Percentiles rank a stretch among this genome's conserved stretches.
Conservation (phyloP, 257 asterid species). For the Cruciata laevipes region DNA sequence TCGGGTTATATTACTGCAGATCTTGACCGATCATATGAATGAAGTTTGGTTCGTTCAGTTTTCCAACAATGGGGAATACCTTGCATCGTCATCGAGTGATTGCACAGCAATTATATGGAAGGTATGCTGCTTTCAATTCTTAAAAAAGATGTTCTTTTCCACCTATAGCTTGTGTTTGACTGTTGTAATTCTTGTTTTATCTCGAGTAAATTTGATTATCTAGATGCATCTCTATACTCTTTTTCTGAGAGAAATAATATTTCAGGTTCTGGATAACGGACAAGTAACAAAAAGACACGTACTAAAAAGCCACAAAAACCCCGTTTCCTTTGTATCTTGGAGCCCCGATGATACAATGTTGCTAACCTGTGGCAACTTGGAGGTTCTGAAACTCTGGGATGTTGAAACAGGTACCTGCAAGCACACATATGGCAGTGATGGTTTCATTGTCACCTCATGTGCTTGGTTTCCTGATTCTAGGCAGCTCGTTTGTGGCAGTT, state of each 20-base stretch:
- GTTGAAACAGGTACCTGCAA: constrained; percentile 75
- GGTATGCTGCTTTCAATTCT: constrained; percentile 32
- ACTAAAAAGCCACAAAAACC: constrained; percentile 56
- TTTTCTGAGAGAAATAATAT: too few species aligned
- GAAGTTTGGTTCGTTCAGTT: constrained; percentile 98
- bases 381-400: constrained; percentile 91
- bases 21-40: constrained; percentile 56
- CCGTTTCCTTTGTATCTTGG: constrained; percentile 81
- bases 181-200: background rate
- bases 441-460: constrained; percentile 70
- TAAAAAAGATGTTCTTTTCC: background rate
- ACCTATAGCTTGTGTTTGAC: background rate
- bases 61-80: constrained; percentile 64
- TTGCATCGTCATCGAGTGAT: constrained; percentile 87
- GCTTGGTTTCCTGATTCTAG: constrained; percentile 98
- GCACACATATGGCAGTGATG: constrained; percentile 66
- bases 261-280: constrained; percentile 68
- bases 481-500: constrained; percentile 89
- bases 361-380: constrained; percentile 81
- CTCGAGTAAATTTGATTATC: background rate
- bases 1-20: constrained; percentile 38
- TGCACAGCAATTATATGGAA: constrained; percentile 85
- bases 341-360: constrained; percentile 91
- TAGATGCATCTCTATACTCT: background rate
- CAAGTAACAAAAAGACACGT: constrained; percentile 36